Evolutionary conservation across 2,329 filamentous ascomycete genomes (phyloP).

Genomic region (Huntiella savannae): DNA sequence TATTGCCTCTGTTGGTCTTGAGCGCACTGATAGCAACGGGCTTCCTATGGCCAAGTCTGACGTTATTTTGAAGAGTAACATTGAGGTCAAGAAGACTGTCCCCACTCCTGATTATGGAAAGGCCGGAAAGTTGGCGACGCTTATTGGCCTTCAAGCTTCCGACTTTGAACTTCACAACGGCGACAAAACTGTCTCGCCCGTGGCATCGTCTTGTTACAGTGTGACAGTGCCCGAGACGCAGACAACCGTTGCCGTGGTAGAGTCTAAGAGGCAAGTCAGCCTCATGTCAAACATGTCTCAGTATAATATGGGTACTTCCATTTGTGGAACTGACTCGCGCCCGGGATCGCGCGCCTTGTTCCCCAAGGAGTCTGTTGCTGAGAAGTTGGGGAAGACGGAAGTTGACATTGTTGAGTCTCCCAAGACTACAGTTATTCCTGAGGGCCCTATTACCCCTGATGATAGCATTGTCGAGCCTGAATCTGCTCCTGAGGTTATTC

Average conservation of each 20-base stretch:
- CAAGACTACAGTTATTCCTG: background rate
- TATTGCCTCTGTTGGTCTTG: slow-evolving; percentile 1
- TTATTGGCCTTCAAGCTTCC: background rate
- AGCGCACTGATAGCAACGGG: background rate
- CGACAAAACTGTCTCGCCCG: slow-evolving; percentile 7
- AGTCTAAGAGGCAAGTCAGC: slow-evolving; percentile 10
- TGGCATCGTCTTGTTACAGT: slow-evolving; percentile 10
- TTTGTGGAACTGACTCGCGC: slow-evolving; percentile 7
- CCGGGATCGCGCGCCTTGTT: slow-evolving; percentile 6
- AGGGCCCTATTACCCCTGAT: background rate
- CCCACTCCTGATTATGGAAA: background rate
- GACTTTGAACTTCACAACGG: slow-evolving; percentile 1
- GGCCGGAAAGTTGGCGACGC: background rate
- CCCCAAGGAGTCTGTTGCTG: background rate
- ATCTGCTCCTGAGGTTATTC: background rate
- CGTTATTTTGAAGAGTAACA: background rate
- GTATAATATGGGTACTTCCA: slow-evolving; percentile 8
- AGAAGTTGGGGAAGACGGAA: background rate
- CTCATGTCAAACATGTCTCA: slow-evolving; percentile 12
- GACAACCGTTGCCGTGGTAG: slow-evolving; percentile 6
- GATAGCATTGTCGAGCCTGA: background rate
- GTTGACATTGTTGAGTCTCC: background rate
- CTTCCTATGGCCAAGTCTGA: slow-evolving; percentile 1
- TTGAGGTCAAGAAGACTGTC: too few species aligned
- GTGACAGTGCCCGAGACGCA: slow-evolving; percentile 11